Conservation (phyloP, 1,284 basidiomycete genomes). For the Acaromyces ingoldii region DNA sequence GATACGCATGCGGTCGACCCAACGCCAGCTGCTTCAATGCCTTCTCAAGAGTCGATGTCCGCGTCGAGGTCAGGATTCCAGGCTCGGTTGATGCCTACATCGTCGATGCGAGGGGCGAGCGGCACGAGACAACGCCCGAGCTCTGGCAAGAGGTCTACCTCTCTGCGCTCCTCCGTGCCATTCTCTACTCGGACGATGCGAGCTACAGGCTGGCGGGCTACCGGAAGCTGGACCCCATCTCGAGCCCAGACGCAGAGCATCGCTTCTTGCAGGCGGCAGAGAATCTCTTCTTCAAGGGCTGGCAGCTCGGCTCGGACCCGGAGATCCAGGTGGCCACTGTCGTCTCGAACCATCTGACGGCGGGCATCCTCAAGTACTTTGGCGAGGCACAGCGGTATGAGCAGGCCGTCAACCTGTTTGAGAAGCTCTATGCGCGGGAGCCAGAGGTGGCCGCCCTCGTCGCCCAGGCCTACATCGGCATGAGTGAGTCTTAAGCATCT, state of each 20-base stretch:
- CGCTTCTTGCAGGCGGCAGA: slow-evolving; percentile 89
- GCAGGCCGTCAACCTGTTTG: slow-evolving; percentile 87
- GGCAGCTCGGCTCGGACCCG: slow-evolving; percentile 96
- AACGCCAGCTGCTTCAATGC: slow-evolving; percentile 79
- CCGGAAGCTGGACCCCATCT: slow-evolving; percentile 91
- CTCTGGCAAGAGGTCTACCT: slow-evolving; percentile 98
- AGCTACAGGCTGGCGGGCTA: slow-evolving; percentile 87
- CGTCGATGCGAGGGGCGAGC: slow-evolving; percentile 86
- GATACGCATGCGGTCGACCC: neutral
- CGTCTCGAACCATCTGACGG: slow-evolving; percentile 93
- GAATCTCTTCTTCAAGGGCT: slow-evolving; percentile 84
- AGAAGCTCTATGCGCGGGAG: slow-evolving; percentile 77
- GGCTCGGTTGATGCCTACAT: slow-evolving; percentile 93
- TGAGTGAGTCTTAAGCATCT: slow-evolving; percentile 63
- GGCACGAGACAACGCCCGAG: slow-evolving; percentile 83
- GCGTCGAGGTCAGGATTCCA: slow-evolving; percentile 97
- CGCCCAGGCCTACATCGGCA: slow-evolving; percentile 86
- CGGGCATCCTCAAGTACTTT: slow-evolving; percentile 94
- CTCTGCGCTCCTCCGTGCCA: slow-evolving; percentile 82
- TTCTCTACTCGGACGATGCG: slow-evolving; percentile 91
- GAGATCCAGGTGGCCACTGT: slow-evolving; percentile 97
- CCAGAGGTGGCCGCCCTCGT: slow-evolving; percentile 85
- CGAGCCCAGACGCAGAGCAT: slow-evolving; percentile 77
- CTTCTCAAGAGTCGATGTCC: slow-evolving; percentile 90
- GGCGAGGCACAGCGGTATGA: slow-evolving; percentile 80